Conservation (phyloP, 257 asterid species). For the Solanum ossicruentum region DNA sequence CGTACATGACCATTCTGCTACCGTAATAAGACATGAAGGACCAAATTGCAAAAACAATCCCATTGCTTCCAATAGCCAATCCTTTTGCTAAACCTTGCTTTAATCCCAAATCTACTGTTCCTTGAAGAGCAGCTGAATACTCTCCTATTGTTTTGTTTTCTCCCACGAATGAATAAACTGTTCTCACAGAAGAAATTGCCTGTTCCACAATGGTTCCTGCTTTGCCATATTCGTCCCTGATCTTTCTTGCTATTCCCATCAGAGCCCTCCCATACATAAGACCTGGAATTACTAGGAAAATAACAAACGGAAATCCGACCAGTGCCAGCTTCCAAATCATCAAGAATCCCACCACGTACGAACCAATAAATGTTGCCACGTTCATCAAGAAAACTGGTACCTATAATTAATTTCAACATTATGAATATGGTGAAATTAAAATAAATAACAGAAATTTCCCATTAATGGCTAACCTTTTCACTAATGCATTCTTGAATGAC, state of each 20-base stretch:
- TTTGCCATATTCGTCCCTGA: conserved; percentile 54
- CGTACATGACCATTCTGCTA: conserved; percentile 75
- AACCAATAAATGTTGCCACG: conserved; percentile 48
- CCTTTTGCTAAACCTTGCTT: conserved; percentile 89
- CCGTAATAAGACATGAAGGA: conserved; percentile 74
- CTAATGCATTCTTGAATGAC: conserved; percentile 77
- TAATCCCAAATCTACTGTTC: conserved; percentile 52
- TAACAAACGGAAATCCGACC: conserved; percentile 60
- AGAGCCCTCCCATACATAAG: conserved; percentile 69
- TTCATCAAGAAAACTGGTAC: conserved; percentile 71
- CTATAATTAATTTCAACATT: conserved; percentile 12
- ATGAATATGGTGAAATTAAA: not conserved
- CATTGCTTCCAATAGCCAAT: conserved; percentile 77
- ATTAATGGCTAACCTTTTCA: conserved; percentile 46
- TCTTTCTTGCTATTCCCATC: conserved; percentile 49
- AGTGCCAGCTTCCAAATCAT: conserved; percentile 69
- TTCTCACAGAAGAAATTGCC: conserved; percentile 69
- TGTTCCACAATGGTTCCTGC: conserved; percentile 64
- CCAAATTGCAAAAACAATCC: conserved; percentile 77
- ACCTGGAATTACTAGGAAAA: conserved; percentile 71
- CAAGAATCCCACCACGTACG: conserved; percentile 50
- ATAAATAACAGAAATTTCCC: not conserved
- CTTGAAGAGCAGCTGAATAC: conserved; percentile 64
- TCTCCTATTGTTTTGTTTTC: conserved; percentile 41
- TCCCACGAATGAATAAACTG: conserved; percentile 78